A percentile compares a stretch with the other conserved stretches of the same genome.
Conservation (phyloP, 2,329 filamentous ascomycete species). For the Trichoderma sp. region DNA sequence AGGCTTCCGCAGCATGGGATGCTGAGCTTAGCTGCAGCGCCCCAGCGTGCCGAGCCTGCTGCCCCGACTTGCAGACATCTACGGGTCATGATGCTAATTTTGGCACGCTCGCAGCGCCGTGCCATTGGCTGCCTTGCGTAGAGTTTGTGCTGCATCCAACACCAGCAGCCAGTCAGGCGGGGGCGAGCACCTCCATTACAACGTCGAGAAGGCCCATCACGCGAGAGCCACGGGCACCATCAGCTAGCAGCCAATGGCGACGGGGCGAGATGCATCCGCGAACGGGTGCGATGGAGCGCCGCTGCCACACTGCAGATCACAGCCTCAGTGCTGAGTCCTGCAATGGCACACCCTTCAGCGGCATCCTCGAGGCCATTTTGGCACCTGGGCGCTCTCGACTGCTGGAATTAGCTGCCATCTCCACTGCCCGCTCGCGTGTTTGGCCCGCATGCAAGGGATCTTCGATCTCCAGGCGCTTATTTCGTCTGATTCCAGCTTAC, state of each 20-base stretch:
- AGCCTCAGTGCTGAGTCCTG: conserved; percentile 25
- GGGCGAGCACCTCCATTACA: neutral
- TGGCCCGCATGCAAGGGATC: conserved; percentile 5
- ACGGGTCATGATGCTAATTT: conserved; percentile 20
- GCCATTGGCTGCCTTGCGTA: conserved; percentile 20
- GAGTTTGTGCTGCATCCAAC: neutral
- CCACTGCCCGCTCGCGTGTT: conserved; percentile 5
- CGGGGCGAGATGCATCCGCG: neutral
- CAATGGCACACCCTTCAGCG: conserved; percentile 15
- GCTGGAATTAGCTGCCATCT: conserved; percentile 7
- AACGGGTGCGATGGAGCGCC: neutral
- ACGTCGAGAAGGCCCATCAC: conserved; percentile 16
- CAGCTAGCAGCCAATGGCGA: conserved; percentile 12
- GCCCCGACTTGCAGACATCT: neutral
- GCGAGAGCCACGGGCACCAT: conserved; percentile 4
- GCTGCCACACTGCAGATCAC: conserved; percentile 24
- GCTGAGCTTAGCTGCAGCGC: neutral
- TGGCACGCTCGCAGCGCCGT: conserved; percentile 7
- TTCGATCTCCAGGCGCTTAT: conserved; percentile 20
- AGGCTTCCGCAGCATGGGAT: neutral
- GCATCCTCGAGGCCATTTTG: neutral
- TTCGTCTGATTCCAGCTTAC: conserved; percentile 7
- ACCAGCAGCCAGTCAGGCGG: conserved; percentile 7
- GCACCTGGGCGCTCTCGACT: neutral
- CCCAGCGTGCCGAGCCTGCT: neutral